Conservation (phyloP, 345 rosid species). For the Leavenworthia alabamica region DNA sequence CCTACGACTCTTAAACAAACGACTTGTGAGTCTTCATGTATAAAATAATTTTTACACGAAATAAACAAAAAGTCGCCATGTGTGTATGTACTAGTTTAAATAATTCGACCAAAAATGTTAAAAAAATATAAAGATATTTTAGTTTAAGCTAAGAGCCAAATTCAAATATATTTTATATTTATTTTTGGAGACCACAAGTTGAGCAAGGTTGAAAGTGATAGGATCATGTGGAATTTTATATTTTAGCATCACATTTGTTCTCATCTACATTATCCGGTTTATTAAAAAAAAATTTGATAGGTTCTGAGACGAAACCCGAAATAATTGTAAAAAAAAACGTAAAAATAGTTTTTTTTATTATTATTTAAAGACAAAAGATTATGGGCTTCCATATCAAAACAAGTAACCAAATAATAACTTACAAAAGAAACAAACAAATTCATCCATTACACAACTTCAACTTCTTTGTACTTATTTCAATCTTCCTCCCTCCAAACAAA, state of each 20-base stretch:
- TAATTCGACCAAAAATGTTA: slow-evolving; percentile 10
- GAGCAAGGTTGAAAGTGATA: slow-evolving; percentile 5
- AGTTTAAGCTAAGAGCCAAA: slow-evolving; percentile 5
- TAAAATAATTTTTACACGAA: slow-evolving; percentile 6
- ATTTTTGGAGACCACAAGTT: slow-evolving; percentile 14
- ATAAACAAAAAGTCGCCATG: slow-evolving; percentile 13
- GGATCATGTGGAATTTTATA: slow-evolving; percentile 30
- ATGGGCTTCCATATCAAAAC: slow-evolving; percentile 4
- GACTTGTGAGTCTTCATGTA: background rate
- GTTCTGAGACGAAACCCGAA: too few relatives aligned
- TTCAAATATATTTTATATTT: background rate
- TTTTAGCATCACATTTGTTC: slow-evolving; percentile 2
- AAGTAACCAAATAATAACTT: slow-evolving; percentile 17
- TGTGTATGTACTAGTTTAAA: slow-evolving; percentile 17
- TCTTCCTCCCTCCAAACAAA: slow-evolving; percentile 6
- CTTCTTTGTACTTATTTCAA: slow-evolving; percentile 24
- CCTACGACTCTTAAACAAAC: background rate
- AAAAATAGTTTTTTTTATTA: too few relatives aligned
- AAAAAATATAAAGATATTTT: background rate
- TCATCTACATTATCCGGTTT: background rate
- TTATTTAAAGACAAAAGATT: background rate
- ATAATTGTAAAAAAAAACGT: too few relatives aligned
- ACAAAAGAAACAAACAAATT: slow-evolving; percentile 29
- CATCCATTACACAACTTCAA: slow-evolving; percentile 7
- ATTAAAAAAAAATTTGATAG: too few relatives aligned